A percentile compares a stretch with the other conserved stretches of the same genome.
Evolutionary conservation across 306 rosid species (phyloP).

Genomic region (Castanea mollissima): DNA sequence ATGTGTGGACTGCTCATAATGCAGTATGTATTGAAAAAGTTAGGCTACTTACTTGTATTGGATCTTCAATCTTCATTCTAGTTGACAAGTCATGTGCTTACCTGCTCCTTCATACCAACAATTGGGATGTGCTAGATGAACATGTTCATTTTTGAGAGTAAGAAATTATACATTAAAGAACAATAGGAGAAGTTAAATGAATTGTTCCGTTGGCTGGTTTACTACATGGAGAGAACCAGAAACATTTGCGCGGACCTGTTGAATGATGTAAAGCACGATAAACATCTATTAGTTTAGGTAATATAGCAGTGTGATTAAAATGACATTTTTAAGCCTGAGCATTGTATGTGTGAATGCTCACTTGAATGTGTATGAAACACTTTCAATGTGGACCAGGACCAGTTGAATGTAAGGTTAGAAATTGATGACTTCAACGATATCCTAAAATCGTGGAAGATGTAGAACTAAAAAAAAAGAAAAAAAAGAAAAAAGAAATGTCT

Average conservation of each 20-base stretch:
- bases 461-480: not conserved
- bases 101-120: not conserved
- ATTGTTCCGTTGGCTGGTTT: not conserved
- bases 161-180: not conserved
- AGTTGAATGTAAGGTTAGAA: not conserved
- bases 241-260: not conserved
- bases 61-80: not conserved
- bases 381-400: not conserved
- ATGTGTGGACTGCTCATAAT: not conserved
- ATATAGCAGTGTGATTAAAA: not conserved
- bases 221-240: not conserved
- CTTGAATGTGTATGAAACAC: not conserved
- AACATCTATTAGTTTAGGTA: not conserved
- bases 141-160: not conserved
- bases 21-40: slow-evolving; percentile 1
- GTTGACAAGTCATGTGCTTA: not conserved
- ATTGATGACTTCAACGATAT: not conserved
- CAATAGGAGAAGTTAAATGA: not conserved
- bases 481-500: not conserved
- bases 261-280: not conserved
- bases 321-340: not conserved
- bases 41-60: not conserved
- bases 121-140: not conserved
- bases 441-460: not conserved
- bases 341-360: not conserved